phyloP scores from a whole-genome alignment of 768 basidiomycete species.

The Boletus reticuloceps region DNA sequence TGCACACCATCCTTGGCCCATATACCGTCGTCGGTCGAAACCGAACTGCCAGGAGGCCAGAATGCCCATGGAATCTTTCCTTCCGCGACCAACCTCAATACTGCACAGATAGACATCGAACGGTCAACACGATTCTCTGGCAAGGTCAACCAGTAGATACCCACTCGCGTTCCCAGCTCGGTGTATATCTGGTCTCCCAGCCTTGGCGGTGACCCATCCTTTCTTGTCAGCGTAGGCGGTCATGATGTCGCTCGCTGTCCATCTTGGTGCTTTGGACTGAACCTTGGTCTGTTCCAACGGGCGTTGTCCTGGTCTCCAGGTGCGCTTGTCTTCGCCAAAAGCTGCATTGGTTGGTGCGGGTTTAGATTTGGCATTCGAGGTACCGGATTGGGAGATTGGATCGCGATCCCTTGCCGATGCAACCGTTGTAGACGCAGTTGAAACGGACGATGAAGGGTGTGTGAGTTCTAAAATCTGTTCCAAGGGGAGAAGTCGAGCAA shows the following conservation, averaged over 20 bases:
- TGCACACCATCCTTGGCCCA: conserved; percentile 46
- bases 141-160: conserved; percentile 32
- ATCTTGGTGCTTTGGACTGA: conserved; percentile 30
- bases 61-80: conserved; percentile 82
- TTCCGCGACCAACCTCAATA: conserved; percentile 81
- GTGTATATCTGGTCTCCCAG: conserved; percentile 83
- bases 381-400: neutral
- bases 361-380: conserved; percentile 1
- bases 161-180: conserved; percentile 87
- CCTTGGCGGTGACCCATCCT: conserved; percentile 89
- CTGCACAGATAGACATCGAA: conserved; percentile 35
- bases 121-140: neutral
- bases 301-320: conserved; percentile 61
- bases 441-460: conserved; percentile 42
- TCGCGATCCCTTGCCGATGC: neutral
- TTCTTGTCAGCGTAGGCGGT: conserved; percentile 72
- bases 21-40: conserved; percentile 45
- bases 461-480: conserved; percentile 64
- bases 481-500: conserved; percentile 67
- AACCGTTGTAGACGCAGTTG: neutral
- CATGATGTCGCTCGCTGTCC: conserved; percentile 89
- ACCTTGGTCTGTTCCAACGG: conserved; percentile 18
- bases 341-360: neutral
- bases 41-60: conserved; percentile 59
- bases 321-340: conserved; percentile 61